Percentiles rank a stretch among this genome's conserved stretches.
phyloP scores from a whole-genome alignment of 257 asterid species.

The Ocimum tenuiflorum region DNA sequence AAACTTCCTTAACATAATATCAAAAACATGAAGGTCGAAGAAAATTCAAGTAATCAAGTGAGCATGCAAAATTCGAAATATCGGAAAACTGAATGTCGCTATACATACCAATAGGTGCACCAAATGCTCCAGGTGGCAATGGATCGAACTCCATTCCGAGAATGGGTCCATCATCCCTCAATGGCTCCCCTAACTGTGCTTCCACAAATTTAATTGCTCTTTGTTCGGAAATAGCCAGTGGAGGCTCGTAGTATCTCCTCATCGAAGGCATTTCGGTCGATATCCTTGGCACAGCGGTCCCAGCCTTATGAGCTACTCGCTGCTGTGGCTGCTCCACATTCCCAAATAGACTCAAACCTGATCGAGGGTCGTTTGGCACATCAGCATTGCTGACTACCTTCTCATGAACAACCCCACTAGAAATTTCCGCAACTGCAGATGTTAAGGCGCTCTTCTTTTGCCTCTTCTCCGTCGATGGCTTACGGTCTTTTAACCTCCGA shows the following conservation, averaged over 20 bases:
- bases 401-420: conserved; percentile 36
- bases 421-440: conserved; percentile 31
- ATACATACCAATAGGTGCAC: conserved; percentile 66
- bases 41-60: not conserved
- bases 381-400: conserved; percentile 28
- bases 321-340: conserved; percentile 27
- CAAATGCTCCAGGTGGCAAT: conserved; percentile 91
- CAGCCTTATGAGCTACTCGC: conserved; percentile 56
- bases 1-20: conserved; percentile 11
- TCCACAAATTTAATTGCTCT: conserved; percentile 71
- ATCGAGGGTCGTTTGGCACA: conserved; percentile 29
- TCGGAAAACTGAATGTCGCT: not conserved
- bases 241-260: conserved; percentile 73
- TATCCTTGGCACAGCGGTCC: conserved; percentile 69
- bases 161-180: conserved; percentile 90
- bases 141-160: conserved; percentile 95
- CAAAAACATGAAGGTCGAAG: not conserved
- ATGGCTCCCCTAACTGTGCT: conserved; percentile 77
- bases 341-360: conserved; percentile 36
- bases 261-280: conserved; percentile 43
- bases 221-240: conserved; percentile 64
- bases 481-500: conserved; percentile 82
- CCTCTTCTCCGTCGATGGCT: conserved; percentile 46
- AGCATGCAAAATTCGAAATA: not conserved
- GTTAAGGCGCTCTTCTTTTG: conserved; percentile 36